These are phyloP conservation scores for Acacia crassicarpa DNA, from an alignment of 306 rosid species.

Conservation along the genomic window DNA sequence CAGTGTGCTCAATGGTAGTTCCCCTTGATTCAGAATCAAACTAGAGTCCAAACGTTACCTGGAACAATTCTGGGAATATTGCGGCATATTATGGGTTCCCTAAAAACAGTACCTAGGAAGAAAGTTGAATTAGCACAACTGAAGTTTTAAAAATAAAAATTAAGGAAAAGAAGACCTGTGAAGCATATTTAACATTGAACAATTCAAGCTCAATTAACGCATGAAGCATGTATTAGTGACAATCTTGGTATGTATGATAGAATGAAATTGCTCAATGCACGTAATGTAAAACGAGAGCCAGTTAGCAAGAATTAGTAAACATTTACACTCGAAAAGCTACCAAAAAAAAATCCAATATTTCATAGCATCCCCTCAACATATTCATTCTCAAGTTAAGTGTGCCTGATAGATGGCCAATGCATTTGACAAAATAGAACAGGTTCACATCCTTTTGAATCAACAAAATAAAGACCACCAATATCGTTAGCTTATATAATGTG, in stretches of 20 bases:
- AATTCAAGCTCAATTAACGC: not conserved
- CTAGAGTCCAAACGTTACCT: slow-evolving; percentile 52
- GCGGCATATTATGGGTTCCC: slow-evolving; percentile 87
- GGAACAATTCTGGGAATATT: slow-evolving; percentile 78
- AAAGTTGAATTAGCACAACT: slow-evolving; percentile 20
- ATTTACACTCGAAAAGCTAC: not conserved
- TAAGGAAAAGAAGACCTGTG: not conserved
- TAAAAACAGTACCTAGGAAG: slow-evolving; percentile 85
- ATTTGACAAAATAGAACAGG: not conserved
- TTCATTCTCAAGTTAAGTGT: not conserved
- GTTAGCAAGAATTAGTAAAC: not conserved
- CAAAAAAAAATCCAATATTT: not conserved
- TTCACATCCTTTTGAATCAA: not conserved
- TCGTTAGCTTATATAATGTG: not conserved
- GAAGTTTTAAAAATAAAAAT: not conserved
- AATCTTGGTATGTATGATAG: not conserved
- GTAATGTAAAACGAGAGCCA: slow-evolving; percentile 6
- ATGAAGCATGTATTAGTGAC: not conserved
- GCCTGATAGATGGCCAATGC: not conserved
- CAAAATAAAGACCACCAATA: not conserved
- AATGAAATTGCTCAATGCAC: slow-evolving; percentile 6
- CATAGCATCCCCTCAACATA: not conserved
- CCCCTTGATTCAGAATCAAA: slow-evolving; percentile 27
- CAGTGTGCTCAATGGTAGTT: slow-evolving; percentile 20
- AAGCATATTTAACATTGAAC: not conserved